Conservation (phyloP, 129 eudicot species). For the Mikania micrantha region DNA sequence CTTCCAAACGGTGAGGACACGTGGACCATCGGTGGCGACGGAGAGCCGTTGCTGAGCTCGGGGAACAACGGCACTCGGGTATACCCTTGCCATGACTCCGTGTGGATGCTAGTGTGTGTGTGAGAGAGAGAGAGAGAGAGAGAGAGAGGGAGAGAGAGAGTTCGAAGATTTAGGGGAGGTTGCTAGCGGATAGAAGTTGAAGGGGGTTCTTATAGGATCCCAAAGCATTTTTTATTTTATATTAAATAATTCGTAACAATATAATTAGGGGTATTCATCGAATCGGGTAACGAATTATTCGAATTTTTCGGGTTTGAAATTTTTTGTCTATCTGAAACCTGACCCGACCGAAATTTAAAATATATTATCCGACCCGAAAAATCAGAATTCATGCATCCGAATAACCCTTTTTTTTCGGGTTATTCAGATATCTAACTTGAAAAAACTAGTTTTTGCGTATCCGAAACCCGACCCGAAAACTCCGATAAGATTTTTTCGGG, state of each 20-base stretch:
- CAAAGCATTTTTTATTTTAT: background rate
- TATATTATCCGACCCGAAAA: too few relatives aligned
- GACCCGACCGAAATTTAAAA: too few relatives aligned
- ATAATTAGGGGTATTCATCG: too few relatives aligned
- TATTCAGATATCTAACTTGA: too few relatives aligned
- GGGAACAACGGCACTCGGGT: constrained; percentile 21
- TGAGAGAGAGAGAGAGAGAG: background rate
- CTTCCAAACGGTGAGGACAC: constrained; percentile 63
- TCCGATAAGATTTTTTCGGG: too few relatives aligned
- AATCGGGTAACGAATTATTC: too few relatives aligned
- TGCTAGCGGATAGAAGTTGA: background rate
- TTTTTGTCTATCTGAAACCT: too few relatives aligned
- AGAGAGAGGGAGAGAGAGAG: background rate
- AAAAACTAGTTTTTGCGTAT: too few relatives aligned
- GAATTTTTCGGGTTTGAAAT: too few relatives aligned
- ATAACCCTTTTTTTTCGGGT: too few relatives aligned
- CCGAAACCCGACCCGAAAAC: too few relatives aligned
- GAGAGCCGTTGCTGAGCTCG: background rate
- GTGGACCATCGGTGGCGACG: background rate
- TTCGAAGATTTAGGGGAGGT: background rate
- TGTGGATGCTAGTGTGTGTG: background rate
- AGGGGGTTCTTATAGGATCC: constrained; percentile 12
- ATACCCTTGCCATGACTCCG: constrained; percentile 20
- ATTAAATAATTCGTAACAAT: background rate
- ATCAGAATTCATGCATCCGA: too few relatives aligned